A percentile compares a stretch with the other conserved stretches of the same genome.
Conservation (phyloP, 2,329 filamentous ascomycete species). For the Passalora sequoiae region DNA sequence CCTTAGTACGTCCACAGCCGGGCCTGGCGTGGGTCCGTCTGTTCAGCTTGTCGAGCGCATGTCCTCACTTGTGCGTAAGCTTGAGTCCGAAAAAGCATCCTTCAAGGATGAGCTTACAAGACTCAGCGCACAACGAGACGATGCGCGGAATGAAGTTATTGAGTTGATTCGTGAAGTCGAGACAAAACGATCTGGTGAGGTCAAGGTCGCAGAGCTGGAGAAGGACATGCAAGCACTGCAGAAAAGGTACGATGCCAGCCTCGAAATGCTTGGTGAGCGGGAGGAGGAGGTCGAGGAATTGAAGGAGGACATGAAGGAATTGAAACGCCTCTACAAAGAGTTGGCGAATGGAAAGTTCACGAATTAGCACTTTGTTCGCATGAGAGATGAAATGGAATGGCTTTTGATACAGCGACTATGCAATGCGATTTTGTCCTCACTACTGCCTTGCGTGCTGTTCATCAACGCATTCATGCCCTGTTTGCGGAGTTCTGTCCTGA, state of each 20-base stretch:
- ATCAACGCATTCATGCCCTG: too few relatives aligned
- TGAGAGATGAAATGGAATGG: too few relatives aligned
- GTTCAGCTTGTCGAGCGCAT: slow-evolving; percentile 95
- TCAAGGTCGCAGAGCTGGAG: slow-evolving; percentile 61
- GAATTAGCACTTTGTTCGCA: too few relatives aligned
- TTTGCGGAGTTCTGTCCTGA: too few relatives aligned
- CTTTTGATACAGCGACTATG: too few relatives aligned
- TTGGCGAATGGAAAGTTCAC: slow-evolving; percentile 60
- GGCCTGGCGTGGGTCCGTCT: slow-evolving; percentile 67
- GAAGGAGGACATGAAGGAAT: slow-evolving; percentile 77
- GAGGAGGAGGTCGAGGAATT: slow-evolving; percentile 92
- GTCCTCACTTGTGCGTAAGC: slow-evolving; percentile 82
- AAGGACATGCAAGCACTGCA: slow-evolving; percentile 63
- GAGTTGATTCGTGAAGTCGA: slow-evolving; percentile 82
- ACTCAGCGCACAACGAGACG: slow-evolving; percentile 79
- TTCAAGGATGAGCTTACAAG: slow-evolving; percentile 79
- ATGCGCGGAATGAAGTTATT: slow-evolving; percentile 88
- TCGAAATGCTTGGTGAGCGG: slow-evolving; percentile 95
- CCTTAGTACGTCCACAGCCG: slow-evolving; percentile 63
- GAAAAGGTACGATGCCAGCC: slow-evolving; percentile 76
- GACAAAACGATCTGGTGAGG: slow-evolving; percentile 56
- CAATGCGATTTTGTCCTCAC: too few relatives aligned
- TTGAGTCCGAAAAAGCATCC: slow-evolving; percentile 87
- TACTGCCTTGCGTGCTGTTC: too few relatives aligned
- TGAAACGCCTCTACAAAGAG: slow-evolving; percentile 95